Evolutionary conservation across 1,139 yeast species (phyloP), one percentile per base, ranked within the genome.

Genomic region (Saccharomyces uvarum): DNA sequence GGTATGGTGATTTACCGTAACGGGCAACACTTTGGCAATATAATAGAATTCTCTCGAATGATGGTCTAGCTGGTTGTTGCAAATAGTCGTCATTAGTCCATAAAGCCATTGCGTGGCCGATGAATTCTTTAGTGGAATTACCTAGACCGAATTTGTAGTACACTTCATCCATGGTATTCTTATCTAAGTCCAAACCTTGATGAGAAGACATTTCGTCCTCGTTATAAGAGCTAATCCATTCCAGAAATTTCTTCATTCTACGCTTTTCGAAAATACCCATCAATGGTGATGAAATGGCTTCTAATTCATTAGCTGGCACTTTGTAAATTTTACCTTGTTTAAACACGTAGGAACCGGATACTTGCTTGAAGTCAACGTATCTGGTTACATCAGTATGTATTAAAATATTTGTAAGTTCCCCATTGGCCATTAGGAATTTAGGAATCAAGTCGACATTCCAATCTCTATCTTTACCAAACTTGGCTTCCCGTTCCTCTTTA

Each of bases 401-500:
- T 67, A 93, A 80, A 64, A 93, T 95, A 72, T 91, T 91, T 63
- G 98, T 91, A 74, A 93, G 80, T 70, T 93, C 99, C 47, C 99
- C 99, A 67, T 90, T 89, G 56, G 98, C 95, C 99, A 93, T 95
- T 65, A 95, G 77, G 65, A 93, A 93, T 75, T 93, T 93, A 52
- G 99, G 99, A 66, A 93, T 90, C 75, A 93, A 78, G 70, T 93
- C 99, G 55, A 93, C 91, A 72, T 95, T 90, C 98, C 99, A 93
- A 72, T 93, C 99, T 62, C 99, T 81, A 68, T 90, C 97, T 64
- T 95, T 82, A 51, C 99, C 99, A 56, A 84, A 80, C 60, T 82
- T 64, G 3, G 61, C 55, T 57, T 67, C 70, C 50, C 68, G 63
- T 19, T 66, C 68, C 44, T 76, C 78, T 58, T 84, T 88, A 19